phyloP scores from a whole-genome alignment of 371 early-diverging fungal species.

The Apophysomyces ossiformis region DNA sequence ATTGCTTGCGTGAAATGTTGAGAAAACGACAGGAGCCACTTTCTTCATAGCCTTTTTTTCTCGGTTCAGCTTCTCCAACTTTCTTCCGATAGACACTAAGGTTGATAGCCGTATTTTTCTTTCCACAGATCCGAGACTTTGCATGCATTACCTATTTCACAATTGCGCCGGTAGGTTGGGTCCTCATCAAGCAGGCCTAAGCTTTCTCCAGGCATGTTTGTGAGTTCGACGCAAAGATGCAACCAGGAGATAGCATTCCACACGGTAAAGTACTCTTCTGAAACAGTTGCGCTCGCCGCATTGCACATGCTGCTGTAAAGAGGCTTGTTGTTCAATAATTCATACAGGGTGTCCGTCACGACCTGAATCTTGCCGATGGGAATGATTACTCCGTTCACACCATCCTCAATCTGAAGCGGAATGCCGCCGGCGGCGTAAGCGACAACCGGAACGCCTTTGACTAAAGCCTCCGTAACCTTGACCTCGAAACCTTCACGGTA shows the following conservation, averaged over 20 bases:
- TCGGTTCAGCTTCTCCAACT: too few species aligned
- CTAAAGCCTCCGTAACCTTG: slow-evolving; percentile 88
- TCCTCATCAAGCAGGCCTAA: slow-evolving; percentile 27
- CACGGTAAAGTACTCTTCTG: slow-evolving; percentile 74
- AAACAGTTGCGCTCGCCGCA: slow-evolving; percentile 49
- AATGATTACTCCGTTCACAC: slow-evolving; percentile 69
- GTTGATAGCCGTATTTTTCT: slow-evolving; percentile 38
- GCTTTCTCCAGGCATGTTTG: slow-evolving; percentile 37
- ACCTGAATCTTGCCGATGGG: slow-evolving; percentile 63
- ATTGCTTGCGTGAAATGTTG: not conserved
- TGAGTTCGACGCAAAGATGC: slow-evolving; percentile 61
- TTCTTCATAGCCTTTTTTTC: too few species aligned
- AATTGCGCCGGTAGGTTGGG: slow-evolving; percentile 22
- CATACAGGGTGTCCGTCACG: slow-evolving; percentile 63
- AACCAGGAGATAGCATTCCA: slow-evolving; percentile 74
- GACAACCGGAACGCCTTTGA: slow-evolving; percentile 72
- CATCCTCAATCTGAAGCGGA: slow-evolving; percentile 77
- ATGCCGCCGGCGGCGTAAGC: slow-evolving; percentile 81
- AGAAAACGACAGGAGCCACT: too few species aligned
- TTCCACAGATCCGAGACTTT: slow-evolving; percentile 44
- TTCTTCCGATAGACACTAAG: not conserved
- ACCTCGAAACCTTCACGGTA: slow-evolving; percentile 90
- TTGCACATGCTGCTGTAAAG: slow-evolving; percentile 49
- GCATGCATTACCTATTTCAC: slow-evolving; percentile 31
- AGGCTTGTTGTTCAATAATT: slow-evolving; percentile 46